Percentiles rank a stretch among this genome's conserved stretches.
Conservation (phyloP, 192 early-diverging fungal species). For the Anaeromyces robustus region DNA sequence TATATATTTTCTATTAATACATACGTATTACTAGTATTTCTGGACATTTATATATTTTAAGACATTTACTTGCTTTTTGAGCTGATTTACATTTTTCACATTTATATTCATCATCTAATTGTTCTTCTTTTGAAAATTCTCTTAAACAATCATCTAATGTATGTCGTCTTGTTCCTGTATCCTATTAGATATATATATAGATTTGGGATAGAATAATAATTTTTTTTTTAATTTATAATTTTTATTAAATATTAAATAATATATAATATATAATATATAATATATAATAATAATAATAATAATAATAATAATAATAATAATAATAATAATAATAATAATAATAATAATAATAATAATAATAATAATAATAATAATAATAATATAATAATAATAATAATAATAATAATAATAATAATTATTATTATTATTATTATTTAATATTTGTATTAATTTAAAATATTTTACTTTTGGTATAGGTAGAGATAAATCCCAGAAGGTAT, state of each 20-base stretch:
- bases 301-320: no score
- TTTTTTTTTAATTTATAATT: no score
- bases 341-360: no score
- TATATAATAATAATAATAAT: no score
- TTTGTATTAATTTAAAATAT: background rate
- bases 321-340: no score
- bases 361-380: no score
- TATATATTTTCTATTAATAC: background rate
- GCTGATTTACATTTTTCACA: conserved; percentile 6
- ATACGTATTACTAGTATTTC: conserved; percentile 33
- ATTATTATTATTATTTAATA: no score
- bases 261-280: no score
- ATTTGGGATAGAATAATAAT: no score
- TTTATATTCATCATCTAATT: conserved; percentile 1
- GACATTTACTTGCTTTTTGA: conserved; percentile 12
- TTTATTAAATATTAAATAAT: no score
- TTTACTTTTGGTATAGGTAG: conserved; percentile 30
- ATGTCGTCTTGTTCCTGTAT: conserved; percentile 1
- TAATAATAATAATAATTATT: no score
- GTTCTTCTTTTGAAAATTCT: conserved; percentile 5
- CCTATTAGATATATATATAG: background rate
- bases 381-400: no score
- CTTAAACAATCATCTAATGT: conserved; percentile 4
- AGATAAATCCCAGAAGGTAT: conserved; percentile 42
- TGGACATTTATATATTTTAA: conserved; percentile 18